Conservation (phyloP, 1,284 basidiomycete genomes). For the Cystobasidium slooffiae region DNA sequence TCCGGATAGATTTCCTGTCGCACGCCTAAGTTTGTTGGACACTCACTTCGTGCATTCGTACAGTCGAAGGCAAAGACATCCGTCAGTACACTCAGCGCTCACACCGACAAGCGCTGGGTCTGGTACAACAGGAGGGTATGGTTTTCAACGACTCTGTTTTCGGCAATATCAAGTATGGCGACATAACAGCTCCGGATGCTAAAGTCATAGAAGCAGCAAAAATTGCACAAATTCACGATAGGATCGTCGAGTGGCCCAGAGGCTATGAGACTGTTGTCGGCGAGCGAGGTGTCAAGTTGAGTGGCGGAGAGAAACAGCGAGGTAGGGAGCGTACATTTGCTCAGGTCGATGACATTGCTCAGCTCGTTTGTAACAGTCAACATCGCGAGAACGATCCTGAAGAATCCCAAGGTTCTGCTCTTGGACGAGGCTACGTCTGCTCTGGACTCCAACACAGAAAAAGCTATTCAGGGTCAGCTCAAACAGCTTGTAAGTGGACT, state of each 20-base stretch:
- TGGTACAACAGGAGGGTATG: constrained; percentile 60
- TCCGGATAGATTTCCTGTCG: too few species aligned
- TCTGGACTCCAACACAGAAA: constrained; percentile 79
- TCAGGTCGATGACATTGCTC: too few species aligned
- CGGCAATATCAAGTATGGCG: constrained; percentile 46
- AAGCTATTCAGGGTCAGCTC: constrained; percentile 79
- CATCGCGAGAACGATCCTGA: constrained; percentile 81
- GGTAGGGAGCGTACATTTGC: constrained; percentile 53
- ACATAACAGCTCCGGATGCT: constrained; percentile 62
- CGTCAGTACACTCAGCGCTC: constrained; percentile 77
- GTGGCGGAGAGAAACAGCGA: constrained; percentile 56
- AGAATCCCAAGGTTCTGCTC: constrained; percentile 80
- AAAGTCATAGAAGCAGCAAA: constrained; percentile 73
- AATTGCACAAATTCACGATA: constrained; percentile 80
- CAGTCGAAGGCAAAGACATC: constrained; percentile 81
- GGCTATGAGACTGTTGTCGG: constrained; percentile 74
- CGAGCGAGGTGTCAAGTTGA: constrained; percentile 77
- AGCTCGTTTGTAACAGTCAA: constrained; percentile 62
- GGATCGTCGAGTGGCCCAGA: constrained; percentile 76
- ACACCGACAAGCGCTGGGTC: constrained; percentile 69
- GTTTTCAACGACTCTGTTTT: constrained; percentile 36
- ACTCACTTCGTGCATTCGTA: too few species aligned
- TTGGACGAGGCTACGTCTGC: constrained; percentile 64
- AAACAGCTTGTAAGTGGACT: constrained; percentile 64
- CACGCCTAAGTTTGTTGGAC: too few species aligned